A percentile compares a stretch with the other conserved stretches of the same genome.
phyloP scores from a whole-genome alignment of 176 grass and related monocot species.

The Dactylis glomerata region DNA sequence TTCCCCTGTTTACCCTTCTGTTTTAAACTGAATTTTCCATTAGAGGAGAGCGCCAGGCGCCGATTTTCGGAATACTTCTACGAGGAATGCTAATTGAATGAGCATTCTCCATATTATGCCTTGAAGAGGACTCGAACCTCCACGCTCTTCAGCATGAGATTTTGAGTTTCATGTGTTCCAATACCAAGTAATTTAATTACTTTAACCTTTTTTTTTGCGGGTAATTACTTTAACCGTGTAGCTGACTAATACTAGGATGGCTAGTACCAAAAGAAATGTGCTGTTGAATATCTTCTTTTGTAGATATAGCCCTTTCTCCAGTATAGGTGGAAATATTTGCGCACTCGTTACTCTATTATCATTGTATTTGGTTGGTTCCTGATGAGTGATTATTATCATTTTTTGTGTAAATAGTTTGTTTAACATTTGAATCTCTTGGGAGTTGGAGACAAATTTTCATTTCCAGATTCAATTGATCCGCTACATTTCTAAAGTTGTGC shows the following conservation, averaged over 20 bases:
- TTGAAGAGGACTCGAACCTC: too few relatives aligned
- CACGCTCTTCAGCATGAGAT: too few relatives aligned
- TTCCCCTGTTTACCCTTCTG: background rate
- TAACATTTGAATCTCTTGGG: slow-evolving; percentile 27
- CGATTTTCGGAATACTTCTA: too few relatives aligned
- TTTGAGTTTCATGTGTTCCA: background rate
- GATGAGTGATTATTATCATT: background rate
- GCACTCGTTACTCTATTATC: background rate
- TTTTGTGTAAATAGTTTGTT: background rate
- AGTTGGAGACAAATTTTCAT: slow-evolving; percentile 14
- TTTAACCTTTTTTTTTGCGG: too few relatives aligned
- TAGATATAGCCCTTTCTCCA: background rate
- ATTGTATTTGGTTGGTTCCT: slow-evolving; percentile 14
- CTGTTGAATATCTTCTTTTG: background rate
- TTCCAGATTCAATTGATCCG: slow-evolving; percentile 45
- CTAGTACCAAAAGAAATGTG: background rate
- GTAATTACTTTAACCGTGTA: slow-evolving; percentile 27
- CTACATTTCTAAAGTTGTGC: slow-evolving; percentile 43
- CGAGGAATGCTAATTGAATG: too few relatives aligned
- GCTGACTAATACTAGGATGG: background rate
- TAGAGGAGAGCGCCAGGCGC: too few relatives aligned
- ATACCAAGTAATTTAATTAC: background rate
- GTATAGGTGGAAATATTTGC: background rate
- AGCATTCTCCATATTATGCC: too few relatives aligned
- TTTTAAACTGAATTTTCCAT: slow-evolving; percentile 10